phyloP scores from a whole-genome alignment of 2,329 filamentous ascomycete species.

The Aureobasidium lini region DNA sequence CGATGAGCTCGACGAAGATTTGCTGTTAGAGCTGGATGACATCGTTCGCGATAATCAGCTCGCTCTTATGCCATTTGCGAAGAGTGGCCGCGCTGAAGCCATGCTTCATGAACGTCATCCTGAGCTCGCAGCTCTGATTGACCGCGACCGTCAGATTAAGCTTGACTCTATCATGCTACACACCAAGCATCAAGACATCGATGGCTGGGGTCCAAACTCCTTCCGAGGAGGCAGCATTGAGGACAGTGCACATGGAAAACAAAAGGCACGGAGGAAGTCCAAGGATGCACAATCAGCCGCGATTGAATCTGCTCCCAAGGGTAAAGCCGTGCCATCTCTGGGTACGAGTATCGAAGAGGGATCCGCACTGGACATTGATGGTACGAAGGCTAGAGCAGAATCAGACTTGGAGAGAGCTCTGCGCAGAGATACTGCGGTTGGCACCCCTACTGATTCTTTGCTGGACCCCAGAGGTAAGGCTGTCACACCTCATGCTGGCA shows the following conservation, averaged over 20 bases:
- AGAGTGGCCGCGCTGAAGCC: slow-evolving; percentile 64
- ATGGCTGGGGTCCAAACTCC: slow-evolving; percentile 54
- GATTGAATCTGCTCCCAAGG: slow-evolving; percentile 60
- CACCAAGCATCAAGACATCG: slow-evolving; percentile 55
- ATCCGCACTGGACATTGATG: neutral
- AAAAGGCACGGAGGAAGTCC: slow-evolving; percentile 34
- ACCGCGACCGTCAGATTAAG: slow-evolving; percentile 60
- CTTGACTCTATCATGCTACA: slow-evolving; percentile 71
- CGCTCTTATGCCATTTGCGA: slow-evolving; percentile 66
- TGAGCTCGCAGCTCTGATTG: slow-evolving; percentile 55
- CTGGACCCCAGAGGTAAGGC: slow-evolving; percentile 34
- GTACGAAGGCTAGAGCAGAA: neutral
- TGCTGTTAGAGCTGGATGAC: slow-evolving; percentile 72
- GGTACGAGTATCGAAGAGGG: slow-evolving; percentile 15
- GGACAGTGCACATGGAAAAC: slow-evolving; percentile 43
- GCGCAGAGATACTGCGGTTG: slow-evolving; percentile 6
- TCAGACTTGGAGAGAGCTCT: neutral
- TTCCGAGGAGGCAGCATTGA: slow-evolving; percentile 59
- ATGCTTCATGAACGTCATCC: slow-evolving; percentile 59
- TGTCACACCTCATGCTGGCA: slow-evolving; percentile 18
- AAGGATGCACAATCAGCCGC: slow-evolving; percentile 37
- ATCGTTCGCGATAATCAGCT: slow-evolving; percentile 78
- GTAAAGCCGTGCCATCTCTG: slow-evolving; percentile 39
- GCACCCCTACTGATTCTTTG: slow-evolving; percentile 30
- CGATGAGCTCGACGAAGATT: slow-evolving; percentile 74